phyloP scores from a whole-genome alignment of 441 rosid species.

The Rhodomyrtus psidioides region DNA sequence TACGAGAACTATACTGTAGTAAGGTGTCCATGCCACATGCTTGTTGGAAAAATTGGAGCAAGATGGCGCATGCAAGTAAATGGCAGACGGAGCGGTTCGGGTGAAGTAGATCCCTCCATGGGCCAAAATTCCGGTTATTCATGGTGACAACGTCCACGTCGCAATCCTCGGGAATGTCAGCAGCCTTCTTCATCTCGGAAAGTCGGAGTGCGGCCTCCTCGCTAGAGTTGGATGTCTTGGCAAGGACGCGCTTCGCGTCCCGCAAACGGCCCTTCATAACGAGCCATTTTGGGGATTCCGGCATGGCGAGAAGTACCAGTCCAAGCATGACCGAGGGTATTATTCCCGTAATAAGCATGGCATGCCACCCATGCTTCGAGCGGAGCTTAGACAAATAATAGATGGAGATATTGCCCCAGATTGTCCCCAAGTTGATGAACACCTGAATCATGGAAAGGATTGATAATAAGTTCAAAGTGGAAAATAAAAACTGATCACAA shows the following conservation, averaged over 20 bases:
- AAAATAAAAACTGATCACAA: not conserved
- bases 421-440: conserved; percentile 21
- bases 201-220: too few species aligned
- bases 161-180: not conserved
- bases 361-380: not conserved
- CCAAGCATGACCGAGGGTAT: not conserved
- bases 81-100: conserved; percentile 63
- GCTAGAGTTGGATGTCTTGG: too few species aligned
- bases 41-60: too few species aligned
- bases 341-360: not conserved
- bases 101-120: conserved; percentile 46
- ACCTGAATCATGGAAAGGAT: conserved; percentile 31
- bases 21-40: conserved; percentile 25
- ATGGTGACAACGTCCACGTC: conserved; percentile 47
- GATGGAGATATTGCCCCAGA: not conserved
- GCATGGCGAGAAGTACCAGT: not conserved
- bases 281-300: not conserved
- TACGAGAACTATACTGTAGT: conserved; percentile 56
- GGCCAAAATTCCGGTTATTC: conserved; percentile 29
- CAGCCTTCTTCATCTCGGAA: not conserved
- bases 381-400: not conserved
- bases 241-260: not conserved
- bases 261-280: not conserved
- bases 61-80: not conserved
- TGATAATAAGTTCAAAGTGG: not conserved